Evolutionary conservation across 495 filamentous ascomycete species (phyloP), one percentile per base, ranked within the genome.

Genomic region (Aspergillus bertholletiae): DNA sequence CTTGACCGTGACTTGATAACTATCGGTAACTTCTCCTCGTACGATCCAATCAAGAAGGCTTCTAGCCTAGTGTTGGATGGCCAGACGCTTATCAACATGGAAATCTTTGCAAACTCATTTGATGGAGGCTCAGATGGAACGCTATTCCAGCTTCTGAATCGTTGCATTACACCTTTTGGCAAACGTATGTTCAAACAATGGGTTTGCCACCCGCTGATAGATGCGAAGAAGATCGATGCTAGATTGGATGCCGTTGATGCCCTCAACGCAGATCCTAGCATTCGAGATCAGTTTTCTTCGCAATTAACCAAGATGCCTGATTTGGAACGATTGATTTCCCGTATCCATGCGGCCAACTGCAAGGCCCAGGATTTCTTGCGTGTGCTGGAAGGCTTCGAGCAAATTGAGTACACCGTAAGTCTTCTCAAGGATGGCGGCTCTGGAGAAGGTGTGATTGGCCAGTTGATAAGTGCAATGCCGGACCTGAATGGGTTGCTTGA

Each of bases 321-420:
- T 66, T 80, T 99, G 18, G 95, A 99, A 69, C 81, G 95, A 17
- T 76, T 97, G 39, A 95, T 97, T 53, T 97, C 95, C 28, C 86
- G 95, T 6, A 88, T 99, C 20, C 95, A 99, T 63, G 95, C 95
- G 7, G 89, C 89, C 3, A 81, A 83, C 26, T 96, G 92, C 74
- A 91, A 84, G 62, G 82, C 92, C 0, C 86, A 90, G 37, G 94
- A 97, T 67, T 99, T 99, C 63, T 83, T 96, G 21, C 84, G 82
- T n/a, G 93, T 97, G 4, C 76, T 99, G 0, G 92, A 99, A 63
- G 95, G 95, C 0, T 99, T 97, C 63, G 95, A 97, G 70, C 93
- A 96, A 68, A 96, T 97, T 17, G 90, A 95, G 40, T 90, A 92
- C 64, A 94, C 89, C 0, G 89, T 96, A 80, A 81, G 83, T 54